Evolutionary conservation across 495 filamentous ascomycete genomes (phyloP).

Genomic region (Annulohypoxylon bovei): DNA sequence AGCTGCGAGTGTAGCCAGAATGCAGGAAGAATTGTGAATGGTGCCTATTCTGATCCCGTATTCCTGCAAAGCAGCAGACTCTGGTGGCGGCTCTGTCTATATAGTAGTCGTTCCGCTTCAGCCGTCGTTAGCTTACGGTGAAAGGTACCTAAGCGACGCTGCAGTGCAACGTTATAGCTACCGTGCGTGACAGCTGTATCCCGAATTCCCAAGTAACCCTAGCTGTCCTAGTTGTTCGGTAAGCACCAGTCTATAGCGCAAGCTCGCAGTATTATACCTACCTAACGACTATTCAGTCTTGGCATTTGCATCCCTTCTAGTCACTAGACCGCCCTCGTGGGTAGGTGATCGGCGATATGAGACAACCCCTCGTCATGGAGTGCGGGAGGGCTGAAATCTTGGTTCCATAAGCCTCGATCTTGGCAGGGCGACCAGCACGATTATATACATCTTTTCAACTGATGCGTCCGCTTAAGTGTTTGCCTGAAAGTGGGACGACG

Average conservation of each 20-base stretch:
- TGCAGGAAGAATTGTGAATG: background rate
- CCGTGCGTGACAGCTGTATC: conserved; percentile 23
- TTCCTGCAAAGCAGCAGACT: conserved; percentile 27
- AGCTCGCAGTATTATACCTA: conserved; percentile 8
- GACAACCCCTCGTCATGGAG: conserved; percentile 2
- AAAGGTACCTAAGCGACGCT: conserved; percentile 16
- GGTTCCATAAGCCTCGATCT: conserved; percentile 24
- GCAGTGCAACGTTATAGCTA: conserved; percentile 29
- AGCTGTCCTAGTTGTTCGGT: background rate
- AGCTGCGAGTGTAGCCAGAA: conserved; percentile 10
- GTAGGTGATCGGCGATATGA: conserved; percentile 7
- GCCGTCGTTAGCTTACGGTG: conserved; percentile 18
- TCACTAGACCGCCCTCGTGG: conserved; percentile 3
- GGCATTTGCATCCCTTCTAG: conserved; percentile 15
- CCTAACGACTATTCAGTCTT: conserved; percentile 11
- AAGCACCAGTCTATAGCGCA: background rate
- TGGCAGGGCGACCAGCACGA: conserved; percentile 24
- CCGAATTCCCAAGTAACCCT: background rate
- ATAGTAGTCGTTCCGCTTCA: conserved; percentile 11
- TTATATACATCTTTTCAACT: background rate
- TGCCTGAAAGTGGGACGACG: conserved; percentile 12
- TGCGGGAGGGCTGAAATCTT: conserved; percentile 13
- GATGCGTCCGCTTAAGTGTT: conserved; percentile 1
- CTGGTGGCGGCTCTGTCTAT: conserved; percentile 19
- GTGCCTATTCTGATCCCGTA: conserved; percentile 31